Evolutionary conservation across 2,329 filamentous ascomycete species (phyloP).

Genomic region (Elsinoe arachidis): DNA sequence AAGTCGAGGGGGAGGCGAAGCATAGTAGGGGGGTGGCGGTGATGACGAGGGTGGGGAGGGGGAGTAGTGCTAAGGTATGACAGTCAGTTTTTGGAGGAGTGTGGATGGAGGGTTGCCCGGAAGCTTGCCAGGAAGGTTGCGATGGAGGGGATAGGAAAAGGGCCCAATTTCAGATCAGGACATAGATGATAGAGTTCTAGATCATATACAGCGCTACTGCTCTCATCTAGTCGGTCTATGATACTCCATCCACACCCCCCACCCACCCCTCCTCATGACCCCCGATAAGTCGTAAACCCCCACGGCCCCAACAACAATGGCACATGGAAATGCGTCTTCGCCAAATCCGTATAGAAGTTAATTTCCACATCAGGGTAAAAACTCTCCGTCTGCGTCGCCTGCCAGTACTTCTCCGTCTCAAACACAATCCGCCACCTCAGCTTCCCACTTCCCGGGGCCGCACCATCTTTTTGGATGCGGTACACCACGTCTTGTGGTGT

Average conservation of each 20-base stretch:
- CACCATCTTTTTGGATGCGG: neutral
- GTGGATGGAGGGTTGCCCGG: too few relatives aligned
- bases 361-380: constrained; percentile 52
- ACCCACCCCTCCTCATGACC: constrained; percentile 44
- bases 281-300: constrained; percentile 74
- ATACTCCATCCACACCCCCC: too few relatives aligned
- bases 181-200: too few relatives aligned
- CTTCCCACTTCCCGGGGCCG: constrained; percentile 27
- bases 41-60: neutral
- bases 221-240: too few relatives aligned
- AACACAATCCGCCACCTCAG: constrained; percentile 63
- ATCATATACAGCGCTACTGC: too few relatives aligned
- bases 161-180: too few relatives aligned
- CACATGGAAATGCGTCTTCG: constrained; percentile 65
- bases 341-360: constrained; percentile 39
- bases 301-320: constrained; percentile 69
- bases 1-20: constrained; percentile 11
- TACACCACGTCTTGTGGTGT: constrained; percentile 21
- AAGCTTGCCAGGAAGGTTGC: too few relatives aligned
- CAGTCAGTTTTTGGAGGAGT: too few relatives aligned
- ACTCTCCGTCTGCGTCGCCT: constrained; percentile 42
- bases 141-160: too few relatives aligned
- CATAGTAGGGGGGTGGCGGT: constrained; percentile 16
- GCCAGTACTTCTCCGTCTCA: constrained; percentile 62
- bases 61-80: neutral